These are phyloP conservation scores for Alectoria sarmentosa DNA, from an alignment of 495 filamentous ascomycete species.

Conservation along the genomic window DNA sequence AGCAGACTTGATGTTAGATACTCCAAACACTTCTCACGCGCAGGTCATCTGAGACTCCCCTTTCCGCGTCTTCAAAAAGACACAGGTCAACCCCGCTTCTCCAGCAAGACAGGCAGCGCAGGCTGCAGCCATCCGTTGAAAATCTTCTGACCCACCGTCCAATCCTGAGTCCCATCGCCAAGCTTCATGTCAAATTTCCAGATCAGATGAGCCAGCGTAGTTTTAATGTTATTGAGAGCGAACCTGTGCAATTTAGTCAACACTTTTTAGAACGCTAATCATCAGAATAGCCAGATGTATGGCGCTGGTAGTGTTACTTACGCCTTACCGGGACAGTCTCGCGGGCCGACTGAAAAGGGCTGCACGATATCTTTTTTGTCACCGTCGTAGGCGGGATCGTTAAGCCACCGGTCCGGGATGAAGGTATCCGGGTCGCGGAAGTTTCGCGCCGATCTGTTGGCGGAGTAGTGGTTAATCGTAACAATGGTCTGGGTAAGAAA, in stretches of 20 bases:
- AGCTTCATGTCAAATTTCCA: constrained; percentile 41
- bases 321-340: constrained; percentile 56
- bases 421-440: constrained; percentile 37
- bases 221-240: constrained; percentile 40
- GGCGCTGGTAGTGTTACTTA: constrained; percentile 29
- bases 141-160: constrained; percentile 31
- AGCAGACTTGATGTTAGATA: too few relatives aligned
- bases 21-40: too few relatives aligned
- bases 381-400: constrained; percentile 29
- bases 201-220: constrained; percentile 36
- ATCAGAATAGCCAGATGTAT: neutral
- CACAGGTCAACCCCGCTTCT: neutral
- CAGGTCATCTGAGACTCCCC: too few relatives aligned
- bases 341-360: constrained; percentile 50
- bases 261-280: neutral
- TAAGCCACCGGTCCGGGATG: constrained; percentile 38
- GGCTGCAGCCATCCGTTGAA: constrained; percentile 31
- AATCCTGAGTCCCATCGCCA: constrained; percentile 31
- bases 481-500: constrained; percentile 35
- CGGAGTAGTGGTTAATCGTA: constrained; percentile 13
- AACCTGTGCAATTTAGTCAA: constrained; percentile 28
- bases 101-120: constrained; percentile 8
- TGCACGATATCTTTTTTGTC: constrained; percentile 42
- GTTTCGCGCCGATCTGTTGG: constrained; percentile 10
- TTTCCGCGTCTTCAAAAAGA: too few relatives aligned